phyloP scores from a whole-genome alignment of 2,329 filamentous ascomycete species.

The Aspergillus sp. region DNA sequence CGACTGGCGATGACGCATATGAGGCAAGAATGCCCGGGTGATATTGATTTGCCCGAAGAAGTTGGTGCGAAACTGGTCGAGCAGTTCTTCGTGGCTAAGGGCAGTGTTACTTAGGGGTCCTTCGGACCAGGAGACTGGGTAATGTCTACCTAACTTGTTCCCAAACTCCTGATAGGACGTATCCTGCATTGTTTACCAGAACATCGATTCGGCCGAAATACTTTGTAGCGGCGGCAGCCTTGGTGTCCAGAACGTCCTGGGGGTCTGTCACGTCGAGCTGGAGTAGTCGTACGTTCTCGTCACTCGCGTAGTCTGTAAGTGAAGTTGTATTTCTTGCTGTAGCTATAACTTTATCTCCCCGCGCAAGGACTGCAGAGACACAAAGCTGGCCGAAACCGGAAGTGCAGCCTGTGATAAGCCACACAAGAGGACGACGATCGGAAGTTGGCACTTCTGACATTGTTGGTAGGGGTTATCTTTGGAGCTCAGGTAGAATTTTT shows the following conservation, averaged over 20 bases:
- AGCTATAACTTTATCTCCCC: slow-evolving; percentile 36
- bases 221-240: background rate
- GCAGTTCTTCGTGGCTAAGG: too few species aligned
- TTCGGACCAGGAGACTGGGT: too few species aligned
- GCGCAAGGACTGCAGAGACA: background rate
- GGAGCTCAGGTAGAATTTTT: too few species aligned
- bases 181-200: slow-evolving; percentile 51
- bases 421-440: background rate
- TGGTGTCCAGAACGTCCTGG: background rate
- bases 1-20: slow-evolving; percentile 34
- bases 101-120: too few species aligned
- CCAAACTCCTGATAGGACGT: slow-evolving; percentile 20
- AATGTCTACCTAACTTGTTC: slow-evolving; percentile 32
- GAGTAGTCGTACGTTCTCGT: slow-evolving; percentile 7
- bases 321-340: slow-evolving; percentile 22
- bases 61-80: background rate
- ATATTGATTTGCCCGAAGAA: slow-evolving; percentile 39
- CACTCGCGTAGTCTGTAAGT: slow-evolving; percentile 23
- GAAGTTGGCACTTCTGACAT: too few species aligned
- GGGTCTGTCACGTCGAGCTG: slow-evolving; percentile 23
- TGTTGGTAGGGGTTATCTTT: too few species aligned
- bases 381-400: slow-evolving; percentile 1
- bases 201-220: slow-evolving; percentile 38
- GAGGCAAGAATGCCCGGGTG: slow-evolving; percentile 36
- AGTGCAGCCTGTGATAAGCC: slow-evolving; percentile 13